Percentiles rank a stretch among this genome's conserved stretches.
These are phyloP conservation scores for Brassica balearica DNA, from an alignment of 441 rosid genomes.

Conservation along the genomic window DNA sequence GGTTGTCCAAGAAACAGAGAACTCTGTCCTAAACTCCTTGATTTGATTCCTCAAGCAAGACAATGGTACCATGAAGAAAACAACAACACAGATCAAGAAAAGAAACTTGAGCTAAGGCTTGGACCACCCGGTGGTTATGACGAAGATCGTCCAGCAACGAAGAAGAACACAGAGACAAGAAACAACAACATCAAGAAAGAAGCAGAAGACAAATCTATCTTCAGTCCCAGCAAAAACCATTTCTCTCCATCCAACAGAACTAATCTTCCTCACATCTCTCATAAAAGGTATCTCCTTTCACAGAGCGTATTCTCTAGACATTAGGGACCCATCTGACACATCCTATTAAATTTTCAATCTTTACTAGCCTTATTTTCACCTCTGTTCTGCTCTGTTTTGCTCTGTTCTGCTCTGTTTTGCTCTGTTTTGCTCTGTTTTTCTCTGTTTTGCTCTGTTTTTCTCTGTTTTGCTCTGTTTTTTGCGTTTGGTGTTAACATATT, in stretches of 20 bases:
- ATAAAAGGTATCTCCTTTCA: conserved; percentile 56
- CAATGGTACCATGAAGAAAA: conserved; percentile 47
- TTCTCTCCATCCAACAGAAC: conserved; percentile 46
- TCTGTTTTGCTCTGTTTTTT: conserved; percentile 19
- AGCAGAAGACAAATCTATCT: conserved; percentile 46
- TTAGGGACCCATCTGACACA: conserved; percentile 33
- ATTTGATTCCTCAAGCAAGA: conserved; percentile 57
- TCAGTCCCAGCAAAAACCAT: conserved; percentile 11
- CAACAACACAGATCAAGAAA: conserved; percentile 56
- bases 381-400: background rate
- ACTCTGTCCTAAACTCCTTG: conserved; percentile 52
- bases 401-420: background rate
- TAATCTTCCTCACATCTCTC: conserved; percentile 27
- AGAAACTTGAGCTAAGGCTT: conserved; percentile 83
- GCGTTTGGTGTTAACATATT: conserved; percentile 6
- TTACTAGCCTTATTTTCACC: background rate
- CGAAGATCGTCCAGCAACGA: conserved; percentile 49
- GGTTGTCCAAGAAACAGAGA: conserved; percentile 49
- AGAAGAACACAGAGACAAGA: conserved; percentile 14
- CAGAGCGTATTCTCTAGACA: conserved; percentile 55
- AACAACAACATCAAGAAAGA: conserved; percentile 42
- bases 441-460: background rate
- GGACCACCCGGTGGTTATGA: conserved; percentile 72
- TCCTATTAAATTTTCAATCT: conserved; percentile 1
- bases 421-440: conserved; percentile 18